Evolutionary conservation across 2,329 filamentous ascomycete species (phyloP).

Genomic region (Davidsoniella australis): DNA sequence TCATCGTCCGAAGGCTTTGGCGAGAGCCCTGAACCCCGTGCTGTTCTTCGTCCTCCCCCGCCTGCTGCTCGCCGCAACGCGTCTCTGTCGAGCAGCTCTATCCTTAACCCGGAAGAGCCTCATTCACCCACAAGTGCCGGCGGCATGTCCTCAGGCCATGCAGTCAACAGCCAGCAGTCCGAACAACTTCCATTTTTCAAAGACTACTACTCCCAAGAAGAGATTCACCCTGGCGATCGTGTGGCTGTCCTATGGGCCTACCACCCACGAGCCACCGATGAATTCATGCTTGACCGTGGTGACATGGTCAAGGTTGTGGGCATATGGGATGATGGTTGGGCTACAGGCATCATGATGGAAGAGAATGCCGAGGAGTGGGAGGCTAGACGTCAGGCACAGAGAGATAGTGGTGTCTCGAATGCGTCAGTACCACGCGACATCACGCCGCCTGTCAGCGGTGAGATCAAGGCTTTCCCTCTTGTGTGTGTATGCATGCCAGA

Average conservation of each 20-base stretch:
- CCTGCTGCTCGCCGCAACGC: constrained; percentile 53
- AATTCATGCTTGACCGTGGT: constrained; percentile 82
- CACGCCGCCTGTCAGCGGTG: constrained; percentile 52
- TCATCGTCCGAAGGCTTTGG: constrained; percentile 59
- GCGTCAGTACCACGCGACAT: constrained; percentile 43
- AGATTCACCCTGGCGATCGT: constrained; percentile 80
- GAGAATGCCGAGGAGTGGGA: constrained; percentile 86
- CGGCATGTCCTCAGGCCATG: constrained; percentile 71
- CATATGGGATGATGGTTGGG: constrained; percentile 99
- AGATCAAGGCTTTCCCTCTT: constrained; percentile 94
- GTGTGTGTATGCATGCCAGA: constrained; percentile 92
- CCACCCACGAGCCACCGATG: constrained; percentile 80
- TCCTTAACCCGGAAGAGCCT: constrained; percentile 50
- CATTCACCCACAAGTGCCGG: constrained; percentile 58
- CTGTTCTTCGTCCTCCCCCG: constrained; percentile 40
- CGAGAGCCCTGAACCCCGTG: constrained; percentile 53
- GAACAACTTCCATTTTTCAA: constrained; percentile 95
- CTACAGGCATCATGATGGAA: constrained; percentile 70
- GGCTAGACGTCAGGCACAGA: constrained; percentile 53
- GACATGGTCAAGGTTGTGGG: constrained; percentile 97
- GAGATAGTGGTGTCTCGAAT: constrained; percentile 87
- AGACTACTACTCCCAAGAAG: constrained; percentile 95
- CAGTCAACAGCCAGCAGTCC: constrained; percentile 72
- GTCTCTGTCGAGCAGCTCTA: constrained; percentile 77
- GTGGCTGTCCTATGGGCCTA: constrained; percentile 94